Percentiles rank a stretch among this genome's conserved stretches.
These are phyloP conservation scores for Hygrophorus russula DNA, from an alignment of 768 basidiomycete species.

Conservation along the genomic window DNA sequence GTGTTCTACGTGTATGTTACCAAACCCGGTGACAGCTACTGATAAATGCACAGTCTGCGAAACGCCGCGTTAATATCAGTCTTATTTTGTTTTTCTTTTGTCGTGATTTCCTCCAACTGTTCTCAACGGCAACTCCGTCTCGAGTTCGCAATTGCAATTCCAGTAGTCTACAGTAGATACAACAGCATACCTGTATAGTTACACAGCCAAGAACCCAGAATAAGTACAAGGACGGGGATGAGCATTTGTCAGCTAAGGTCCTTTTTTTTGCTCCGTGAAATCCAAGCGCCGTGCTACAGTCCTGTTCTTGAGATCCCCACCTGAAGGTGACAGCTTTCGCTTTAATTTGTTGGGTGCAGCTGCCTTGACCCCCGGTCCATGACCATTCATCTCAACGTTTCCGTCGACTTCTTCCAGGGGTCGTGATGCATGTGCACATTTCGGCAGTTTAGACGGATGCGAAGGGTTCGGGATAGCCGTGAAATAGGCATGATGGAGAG, in stretches of 20 bases:
- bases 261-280: constrained; percentile 37
- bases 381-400: constrained; percentile 43
- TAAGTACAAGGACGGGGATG: background rate
- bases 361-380: constrained; percentile 43
- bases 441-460: constrained; percentile 81
- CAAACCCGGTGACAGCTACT: constrained; percentile 31
- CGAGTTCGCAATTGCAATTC: background rate
- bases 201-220: background rate
- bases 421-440: constrained; percentile 39
- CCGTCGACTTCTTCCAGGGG: constrained; percentile 74
- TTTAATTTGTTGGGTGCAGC: constrained; percentile 47
- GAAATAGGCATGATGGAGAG: constrained; percentile 84
- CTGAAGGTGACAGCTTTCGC: constrained; percentile 53
- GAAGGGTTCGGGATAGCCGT: constrained; percentile 77
- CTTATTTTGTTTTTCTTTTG: background rate
- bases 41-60: constrained; percentile 46
- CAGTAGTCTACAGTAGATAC: background rate
- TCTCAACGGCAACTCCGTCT: no score
- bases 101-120: no score
- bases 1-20: constrained; percentile 42
- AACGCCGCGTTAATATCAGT: constrained; percentile 15
- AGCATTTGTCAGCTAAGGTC: background rate
- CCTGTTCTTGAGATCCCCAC: constrained; percentile 25
- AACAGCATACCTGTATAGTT: background rate
- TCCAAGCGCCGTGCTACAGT: constrained; percentile 64